Evolutionary conservation across 164 flowering plant species (phyloP).

Genomic region (Vitis riparia): DNA sequence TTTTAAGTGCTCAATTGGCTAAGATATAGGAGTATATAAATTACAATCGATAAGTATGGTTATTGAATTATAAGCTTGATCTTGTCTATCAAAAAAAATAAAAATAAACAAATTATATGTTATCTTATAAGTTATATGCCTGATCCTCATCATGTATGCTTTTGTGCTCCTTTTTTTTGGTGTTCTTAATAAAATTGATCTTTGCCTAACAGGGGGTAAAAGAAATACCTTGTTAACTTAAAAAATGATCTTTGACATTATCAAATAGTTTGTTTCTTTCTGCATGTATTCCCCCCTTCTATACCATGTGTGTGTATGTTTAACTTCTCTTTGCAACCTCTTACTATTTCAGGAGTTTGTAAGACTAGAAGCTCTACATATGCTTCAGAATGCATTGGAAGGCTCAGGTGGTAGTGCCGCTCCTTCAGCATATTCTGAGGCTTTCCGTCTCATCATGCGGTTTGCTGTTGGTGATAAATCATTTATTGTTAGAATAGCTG

Average conservation of each 20-base stretch:
- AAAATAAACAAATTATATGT: too few species aligned
- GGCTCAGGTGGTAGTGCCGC: constrained; percentile 86
- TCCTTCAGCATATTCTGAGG: constrained; percentile 80
- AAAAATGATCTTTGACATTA: neutral
- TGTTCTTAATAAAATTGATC: too few species aligned
- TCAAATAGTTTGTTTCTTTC: neutral
- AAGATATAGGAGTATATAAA: neutral
- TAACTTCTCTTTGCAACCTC: constrained; percentile 4
- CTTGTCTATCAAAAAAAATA: too few species aligned
- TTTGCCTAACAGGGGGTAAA: too few species aligned
- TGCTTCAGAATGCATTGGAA: constrained; percentile 96
- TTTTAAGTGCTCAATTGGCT: neutral
- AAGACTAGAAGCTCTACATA: constrained; percentile 83
- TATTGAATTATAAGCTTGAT: neutral
- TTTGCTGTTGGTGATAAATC: constrained; percentile 80
- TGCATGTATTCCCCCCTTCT: neutral
- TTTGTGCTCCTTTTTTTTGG: too few species aligned
- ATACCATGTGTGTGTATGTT: neutral
- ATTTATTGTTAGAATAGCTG: constrained; percentile 78
- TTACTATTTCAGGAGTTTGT: constrained; percentile 70
- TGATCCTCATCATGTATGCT: too few species aligned
- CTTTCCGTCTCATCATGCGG: constrained; percentile 78
- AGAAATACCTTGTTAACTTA: too few species aligned
- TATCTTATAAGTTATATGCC: too few species aligned
- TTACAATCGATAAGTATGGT: neutral